A percentile compares a stretch with the other conserved stretches of the same genome.
Evolutionary conservation across 805 yeast species (phyloP).

Genomic region (Geotrichum ghanense): DNA sequence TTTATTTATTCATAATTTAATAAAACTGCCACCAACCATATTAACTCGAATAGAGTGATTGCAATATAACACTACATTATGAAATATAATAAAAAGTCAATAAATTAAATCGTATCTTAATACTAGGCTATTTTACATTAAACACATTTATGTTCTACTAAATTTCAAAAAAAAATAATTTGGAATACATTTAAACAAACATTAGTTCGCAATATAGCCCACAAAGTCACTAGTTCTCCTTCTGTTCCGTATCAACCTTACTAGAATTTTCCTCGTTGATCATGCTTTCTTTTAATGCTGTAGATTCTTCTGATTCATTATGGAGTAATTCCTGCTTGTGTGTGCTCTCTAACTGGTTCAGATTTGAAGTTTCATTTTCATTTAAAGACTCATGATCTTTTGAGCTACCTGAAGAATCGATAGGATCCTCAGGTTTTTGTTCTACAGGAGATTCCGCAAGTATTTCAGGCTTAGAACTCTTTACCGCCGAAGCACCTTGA

Average conservation of each 20-base stretch:
- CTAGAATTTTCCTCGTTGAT: constrained; percentile 4
- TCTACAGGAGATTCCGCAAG: not conserved
- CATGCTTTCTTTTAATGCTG: not conserved
- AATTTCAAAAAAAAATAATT: not conserved
- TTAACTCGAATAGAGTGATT: too few relatives aligned
- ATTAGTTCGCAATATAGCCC: not conserved
- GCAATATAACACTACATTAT: too few relatives aligned
- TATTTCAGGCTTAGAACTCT: not conserved
- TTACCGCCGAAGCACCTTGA: not conserved
- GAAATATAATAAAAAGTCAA: not conserved
- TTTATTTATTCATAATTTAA: too few relatives aligned
- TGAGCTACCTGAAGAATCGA: too few relatives aligned
- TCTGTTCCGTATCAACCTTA: constrained; percentile 3
- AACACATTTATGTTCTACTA: not conserved
- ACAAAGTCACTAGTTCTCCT: not conserved
- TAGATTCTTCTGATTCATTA: not conserved
- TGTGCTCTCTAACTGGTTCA: not conserved
- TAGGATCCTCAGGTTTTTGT: too few relatives aligned
- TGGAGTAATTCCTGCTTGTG: not conserved
- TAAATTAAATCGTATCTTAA: not conserved
- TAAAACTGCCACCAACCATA: too few relatives aligned
- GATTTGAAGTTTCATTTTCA: not conserved
- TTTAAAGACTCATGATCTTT: not conserved
- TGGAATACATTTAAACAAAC: not conserved
- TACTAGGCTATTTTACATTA: too few relatives aligned